Conservation (phyloP, 805 yeast genomes). For the Clavispora asparagi region DNA sequence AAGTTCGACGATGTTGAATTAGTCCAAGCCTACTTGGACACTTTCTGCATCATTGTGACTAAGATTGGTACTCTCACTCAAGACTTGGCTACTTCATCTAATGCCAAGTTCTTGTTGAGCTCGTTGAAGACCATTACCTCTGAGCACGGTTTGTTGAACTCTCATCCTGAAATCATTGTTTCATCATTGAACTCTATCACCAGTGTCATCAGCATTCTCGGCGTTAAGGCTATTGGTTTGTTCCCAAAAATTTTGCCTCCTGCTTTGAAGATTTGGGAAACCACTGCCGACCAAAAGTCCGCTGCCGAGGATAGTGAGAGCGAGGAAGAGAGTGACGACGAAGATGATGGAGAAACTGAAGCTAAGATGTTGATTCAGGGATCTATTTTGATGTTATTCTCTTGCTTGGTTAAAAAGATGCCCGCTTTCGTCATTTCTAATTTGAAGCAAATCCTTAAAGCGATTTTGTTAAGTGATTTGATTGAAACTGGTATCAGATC, state of each 20-base stretch:
- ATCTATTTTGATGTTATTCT: conserved; percentile 63
- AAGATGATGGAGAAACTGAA: conserved; percentile 21
- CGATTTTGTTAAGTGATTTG: conserved; percentile 51
- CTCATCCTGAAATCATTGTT: conserved; percentile 59
- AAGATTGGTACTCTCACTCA: conserved; percentile 46
- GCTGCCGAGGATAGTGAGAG: not conserved
- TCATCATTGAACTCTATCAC: conserved; percentile 72
- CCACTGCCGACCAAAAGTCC: conserved; percentile 14
- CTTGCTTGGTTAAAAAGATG: conserved; percentile 72
- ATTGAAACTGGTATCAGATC: conserved; percentile 59
- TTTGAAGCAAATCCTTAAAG: conserved; percentile 54
- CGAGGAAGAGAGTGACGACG: conserved; percentile 1
- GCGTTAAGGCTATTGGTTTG: conserved; percentile 79
- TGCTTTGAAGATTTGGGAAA: conserved; percentile 54
- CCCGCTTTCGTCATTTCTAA: conserved; percentile 80
- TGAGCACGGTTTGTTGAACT: conserved; percentile 48
- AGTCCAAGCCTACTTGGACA: conserved; percentile 65
- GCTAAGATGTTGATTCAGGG: conserved; percentile 50
- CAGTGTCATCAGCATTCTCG: conserved; percentile 65
- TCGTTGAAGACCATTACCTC: conserved; percentile 47
- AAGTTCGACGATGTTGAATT: conserved; percentile 41
- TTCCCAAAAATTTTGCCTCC: conserved; percentile 84
- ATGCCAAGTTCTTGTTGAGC: conserved; percentile 42
- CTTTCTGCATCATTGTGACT: conserved; percentile 56
- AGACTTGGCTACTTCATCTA: conserved; percentile 31